These are phyloP conservation scores for Lolium multiflorum DNA, from an alignment of 176 grass and related monocot species.

Conservation along the genomic window DNA sequence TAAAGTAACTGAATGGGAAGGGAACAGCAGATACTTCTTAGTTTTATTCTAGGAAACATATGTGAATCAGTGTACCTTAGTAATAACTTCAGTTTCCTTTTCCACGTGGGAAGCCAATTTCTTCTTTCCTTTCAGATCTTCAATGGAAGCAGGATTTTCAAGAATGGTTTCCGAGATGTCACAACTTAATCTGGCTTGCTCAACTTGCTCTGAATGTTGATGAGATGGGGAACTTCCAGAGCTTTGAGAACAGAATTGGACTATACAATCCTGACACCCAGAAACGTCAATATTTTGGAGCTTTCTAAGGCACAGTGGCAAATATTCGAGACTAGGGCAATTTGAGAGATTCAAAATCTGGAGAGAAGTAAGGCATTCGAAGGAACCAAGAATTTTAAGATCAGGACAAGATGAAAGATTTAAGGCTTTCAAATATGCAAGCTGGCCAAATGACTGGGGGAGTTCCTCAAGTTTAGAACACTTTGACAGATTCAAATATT, in stretches of 20 bases:
- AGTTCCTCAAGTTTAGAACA: slow-evolving; percentile 59
- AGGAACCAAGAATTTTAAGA: slow-evolving; percentile 46
- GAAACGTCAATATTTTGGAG: slow-evolving; percentile 48
- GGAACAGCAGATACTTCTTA: slow-evolving; percentile 3
- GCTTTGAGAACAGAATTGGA: slow-evolving; percentile 31
- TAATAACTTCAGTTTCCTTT: slow-evolving; percentile 18
- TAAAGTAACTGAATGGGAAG: not conserved
- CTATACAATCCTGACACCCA: slow-evolving; percentile 41
- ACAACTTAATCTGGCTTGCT: slow-evolving; percentile 33
- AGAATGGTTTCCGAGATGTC: slow-evolving; percentile 28
- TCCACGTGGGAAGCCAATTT: not conserved
- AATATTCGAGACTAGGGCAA: slow-evolving; percentile 45
- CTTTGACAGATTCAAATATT: slow-evolving; percentile 51
- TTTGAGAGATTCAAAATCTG: slow-evolving; percentile 52
- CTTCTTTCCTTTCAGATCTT: slow-evolving; percentile 19
- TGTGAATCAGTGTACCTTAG: slow-evolving; percentile 31
- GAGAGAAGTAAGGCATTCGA: slow-evolving; percentile 46
- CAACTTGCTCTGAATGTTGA: slow-evolving; percentile 20
- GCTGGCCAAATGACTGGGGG: slow-evolving; percentile 46
- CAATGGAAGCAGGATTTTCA: slow-evolving; percentile 7
- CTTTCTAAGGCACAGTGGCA: slow-evolving; percentile 34
- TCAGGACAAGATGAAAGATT: slow-evolving; percentile 50
- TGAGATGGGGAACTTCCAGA: slow-evolving; percentile 23
- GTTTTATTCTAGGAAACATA: not conserved
- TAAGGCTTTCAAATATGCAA: slow-evolving; percentile 41